Evolutionary conservation across 495 filamentous ascomycete genomes (phyloP).

Genomic region (Neurospora sp.): DNA sequence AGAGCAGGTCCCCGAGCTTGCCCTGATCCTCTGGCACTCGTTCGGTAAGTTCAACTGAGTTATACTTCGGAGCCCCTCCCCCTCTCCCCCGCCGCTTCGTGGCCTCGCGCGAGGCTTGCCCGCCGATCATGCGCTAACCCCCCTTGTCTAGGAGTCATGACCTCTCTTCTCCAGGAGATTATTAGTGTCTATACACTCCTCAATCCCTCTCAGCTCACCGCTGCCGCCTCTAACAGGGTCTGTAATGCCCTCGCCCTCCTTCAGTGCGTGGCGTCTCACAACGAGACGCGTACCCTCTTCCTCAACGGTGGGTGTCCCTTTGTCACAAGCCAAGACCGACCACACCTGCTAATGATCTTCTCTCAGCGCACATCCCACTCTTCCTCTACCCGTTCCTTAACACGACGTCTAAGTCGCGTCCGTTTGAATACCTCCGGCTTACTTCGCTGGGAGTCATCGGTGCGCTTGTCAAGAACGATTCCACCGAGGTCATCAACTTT

Average conservation of each 20-base stretch:
- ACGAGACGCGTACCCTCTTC: conserved; percentile 88
- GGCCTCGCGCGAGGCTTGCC: conserved; percentile 6
- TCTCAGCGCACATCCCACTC: conserved; percentile 87
- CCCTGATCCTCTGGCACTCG: conserved; percentile 95
- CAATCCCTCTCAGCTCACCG: conserved; percentile 93
- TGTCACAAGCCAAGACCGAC: not conserved
- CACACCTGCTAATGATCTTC: conserved; percentile 9
- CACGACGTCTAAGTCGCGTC: conserved; percentile 95
- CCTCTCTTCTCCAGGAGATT: conserved; percentile 92
- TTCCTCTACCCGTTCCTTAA: conserved; percentile 99
- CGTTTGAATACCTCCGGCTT: conserved; percentile 95
- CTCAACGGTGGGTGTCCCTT: conserved; percentile 58
- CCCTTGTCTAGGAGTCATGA: conserved; percentile 75
- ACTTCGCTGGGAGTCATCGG: conserved; percentile 98
- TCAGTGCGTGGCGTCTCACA: conserved; percentile 96
- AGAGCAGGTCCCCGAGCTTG: conserved; percentile 94
- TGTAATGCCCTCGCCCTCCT: conserved; percentile 95
- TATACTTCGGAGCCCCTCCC: not conserved
- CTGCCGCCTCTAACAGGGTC: conserved; percentile 91
- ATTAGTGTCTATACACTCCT: conserved; percentile 96
- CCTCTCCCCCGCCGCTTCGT: not conserved
- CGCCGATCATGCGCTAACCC: conserved; percentile 6
- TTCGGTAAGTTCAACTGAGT: conserved; percentile 56
- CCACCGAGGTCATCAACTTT: conserved; percentile 97
- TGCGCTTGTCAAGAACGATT: conserved; percentile 97